These are phyloP conservation scores for Pogostemon cablin DNA, from an alignment of 257 asterid genomes.

Conservation along the genomic window DNA sequence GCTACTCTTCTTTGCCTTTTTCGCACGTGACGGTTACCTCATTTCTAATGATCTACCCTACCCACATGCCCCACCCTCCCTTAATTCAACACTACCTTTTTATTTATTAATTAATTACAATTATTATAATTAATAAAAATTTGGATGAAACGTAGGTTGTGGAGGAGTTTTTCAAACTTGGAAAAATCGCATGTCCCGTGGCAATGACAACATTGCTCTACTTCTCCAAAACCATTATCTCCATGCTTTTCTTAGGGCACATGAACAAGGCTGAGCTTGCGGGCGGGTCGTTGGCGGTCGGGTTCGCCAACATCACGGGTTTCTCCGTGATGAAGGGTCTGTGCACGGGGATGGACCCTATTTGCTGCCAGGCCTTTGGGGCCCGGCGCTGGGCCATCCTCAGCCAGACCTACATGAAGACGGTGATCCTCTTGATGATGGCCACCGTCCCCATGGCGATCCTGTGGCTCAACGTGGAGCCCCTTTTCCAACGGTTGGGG, in stretches of 20 bases:
- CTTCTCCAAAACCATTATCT: constrained; percentile 73
- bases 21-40: constrained; percentile 31
- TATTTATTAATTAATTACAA: background rate
- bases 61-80: constrained; percentile 22
- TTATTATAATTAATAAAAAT: background rate
- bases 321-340: constrained; percentile 79
- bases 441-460: constrained; percentile 60
- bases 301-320: constrained; percentile 81
- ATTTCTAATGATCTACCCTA: constrained; percentile 8
- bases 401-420: constrained; percentile 63
- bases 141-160: constrained; percentile 38
- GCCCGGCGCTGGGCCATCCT: constrained; percentile 64
- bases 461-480: constrained; percentile 69
- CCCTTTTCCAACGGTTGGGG: constrained; percentile 54
- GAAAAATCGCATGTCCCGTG: constrained; percentile 68
- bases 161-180: constrained; percentile 52
- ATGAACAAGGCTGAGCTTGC: constrained; percentile 76
- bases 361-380: constrained; percentile 84
- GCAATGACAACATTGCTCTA: constrained; percentile 69
- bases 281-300: constrained; percentile 82
- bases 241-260: constrained; percentile 83
- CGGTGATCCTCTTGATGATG: constrained; percentile 63
- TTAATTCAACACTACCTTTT: background rate
- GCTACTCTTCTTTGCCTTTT: constrained; percentile 16
- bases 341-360: constrained; percentile 84